A percentile compares a stretch with the other conserved stretches of the same genome.
phyloP scores from a whole-genome alignment of 805 yeast genomes.

The Wickerhamia fluorescens region DNA sequence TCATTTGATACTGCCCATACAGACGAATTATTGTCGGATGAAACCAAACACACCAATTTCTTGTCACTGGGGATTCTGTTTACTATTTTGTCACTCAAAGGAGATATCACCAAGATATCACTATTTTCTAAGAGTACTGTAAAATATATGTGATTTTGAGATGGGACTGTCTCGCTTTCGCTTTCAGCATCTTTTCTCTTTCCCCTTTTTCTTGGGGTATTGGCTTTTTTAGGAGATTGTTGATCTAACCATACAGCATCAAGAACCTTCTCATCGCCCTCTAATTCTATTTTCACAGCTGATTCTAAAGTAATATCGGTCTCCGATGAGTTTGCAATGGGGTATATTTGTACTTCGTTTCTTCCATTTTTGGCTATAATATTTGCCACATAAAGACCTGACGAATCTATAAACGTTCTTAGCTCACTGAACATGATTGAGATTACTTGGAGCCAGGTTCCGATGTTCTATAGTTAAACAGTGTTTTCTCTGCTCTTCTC shows the following conservation, averaged over 20 bases:
- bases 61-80: too few species aligned
- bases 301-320: conserved; percentile 6
- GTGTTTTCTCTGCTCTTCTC: too few species aligned
- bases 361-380: conserved; percentile 34
- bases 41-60: too few species aligned
- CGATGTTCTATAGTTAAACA: too few species aligned
- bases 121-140: conserved; percentile 28
- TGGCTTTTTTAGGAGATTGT: conserved; percentile 4
- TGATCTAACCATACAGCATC: conserved; percentile 30
- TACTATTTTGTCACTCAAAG: conserved; percentile 31
- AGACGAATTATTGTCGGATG: background rate
- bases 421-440: too few species aligned
- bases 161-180: background rate
- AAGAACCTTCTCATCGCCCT: conserved; percentile 29
- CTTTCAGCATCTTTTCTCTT: conserved; percentile 4
- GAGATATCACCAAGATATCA: conserved; percentile 38
- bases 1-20: conserved; percentile 16
- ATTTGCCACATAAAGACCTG: conserved; percentile 29
- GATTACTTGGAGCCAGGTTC: too few species aligned
- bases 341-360: conserved; percentile 40
- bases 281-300: conserved; percentile 32
- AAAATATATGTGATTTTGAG: conserved; percentile 10
- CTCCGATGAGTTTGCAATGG: conserved; percentile 11
- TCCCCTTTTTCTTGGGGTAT: conserved; percentile 16
- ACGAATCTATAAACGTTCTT: conserved; percentile 8